These are phyloP conservation scores for Cercospora sp. DNA, from an alignment of 2,329 filamentous ascomycete species.

Conservation along the genomic window DNA sequence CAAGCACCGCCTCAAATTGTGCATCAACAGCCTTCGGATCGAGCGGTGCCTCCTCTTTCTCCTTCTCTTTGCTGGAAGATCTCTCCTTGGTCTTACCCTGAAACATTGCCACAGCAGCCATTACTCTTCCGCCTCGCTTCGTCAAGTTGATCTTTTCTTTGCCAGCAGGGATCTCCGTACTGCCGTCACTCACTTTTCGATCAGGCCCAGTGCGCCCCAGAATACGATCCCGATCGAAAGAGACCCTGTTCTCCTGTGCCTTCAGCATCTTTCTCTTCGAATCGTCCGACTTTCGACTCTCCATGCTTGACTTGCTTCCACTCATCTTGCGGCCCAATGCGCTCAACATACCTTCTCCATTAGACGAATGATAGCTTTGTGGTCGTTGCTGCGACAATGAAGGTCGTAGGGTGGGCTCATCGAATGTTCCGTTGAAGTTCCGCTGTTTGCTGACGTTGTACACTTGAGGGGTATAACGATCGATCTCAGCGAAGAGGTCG, in stretches of 20 bases:
- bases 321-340: conserved; percentile 35
- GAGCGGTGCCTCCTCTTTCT: conserved; percentile 46
- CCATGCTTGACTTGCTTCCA: conserved; percentile 30
- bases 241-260: conserved; percentile 22
- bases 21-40: conserved; percentile 59
- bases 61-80: conserved; percentile 33
- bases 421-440: conserved; percentile 50
- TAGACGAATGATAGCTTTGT: conserved; percentile 30
- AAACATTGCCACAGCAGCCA: conserved; percentile 64
- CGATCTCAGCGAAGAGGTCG: conserved; percentile 56
- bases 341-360: conserved; percentile 26
- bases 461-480: conserved; percentile 58
- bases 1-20: conserved; percentile 64
- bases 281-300: conserved; percentile 33
- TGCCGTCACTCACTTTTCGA: conserved; percentile 41
- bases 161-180: conserved; percentile 33
- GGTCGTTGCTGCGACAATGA: conserved; percentile 37
- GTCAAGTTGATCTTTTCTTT: conserved; percentile 37
- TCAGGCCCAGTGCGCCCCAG: conserved; percentile 33
- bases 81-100: conserved; percentile 53
- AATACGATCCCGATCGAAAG: conserved; percentile 28
- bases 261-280: conserved; percentile 21
- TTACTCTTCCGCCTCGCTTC: conserved; percentile 57
- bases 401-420: conserved; percentile 50
- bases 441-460: conserved; percentile 63